These are phyloP conservation scores for Tetrapisispora phaffii DNA, from an alignment of 805 yeast species.

Conservation along the genomic window DNA sequence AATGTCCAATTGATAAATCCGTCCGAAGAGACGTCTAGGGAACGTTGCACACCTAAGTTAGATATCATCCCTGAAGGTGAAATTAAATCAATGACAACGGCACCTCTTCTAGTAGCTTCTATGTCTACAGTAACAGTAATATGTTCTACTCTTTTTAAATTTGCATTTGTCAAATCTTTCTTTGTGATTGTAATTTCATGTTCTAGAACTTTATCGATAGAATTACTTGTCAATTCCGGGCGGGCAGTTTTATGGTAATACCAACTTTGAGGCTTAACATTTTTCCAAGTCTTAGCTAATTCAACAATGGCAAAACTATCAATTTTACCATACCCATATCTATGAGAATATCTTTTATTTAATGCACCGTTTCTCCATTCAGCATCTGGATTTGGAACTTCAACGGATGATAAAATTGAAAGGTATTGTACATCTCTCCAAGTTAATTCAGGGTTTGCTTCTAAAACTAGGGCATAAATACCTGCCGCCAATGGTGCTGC, in stretches of 20 bases:
- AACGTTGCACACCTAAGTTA: constrained; percentile 60
- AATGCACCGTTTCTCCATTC: constrained; percentile 66
- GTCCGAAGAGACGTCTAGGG: constrained; percentile 40
- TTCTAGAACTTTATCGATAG: constrained; percentile 21
- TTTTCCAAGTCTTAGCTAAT: constrained; percentile 63
- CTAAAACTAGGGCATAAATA: constrained; percentile 71
- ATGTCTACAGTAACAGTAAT: constrained; percentile 72
- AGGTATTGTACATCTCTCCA: constrained; percentile 95
- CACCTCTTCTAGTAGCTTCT: constrained; percentile 57
- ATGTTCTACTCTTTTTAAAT: constrained; percentile 72
- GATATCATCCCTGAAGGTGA: constrained; percentile 75
- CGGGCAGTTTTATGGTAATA: constrained; percentile 38
- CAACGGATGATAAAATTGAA: constrained; percentile 59
- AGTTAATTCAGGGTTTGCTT: constrained; percentile 76
- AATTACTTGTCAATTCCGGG: constrained; percentile 26
- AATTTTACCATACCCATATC: constrained; percentile 84
- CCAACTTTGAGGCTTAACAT: constrained; percentile 91
- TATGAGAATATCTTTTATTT: constrained; percentile 65
- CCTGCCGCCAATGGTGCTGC: constrained; percentile 99
- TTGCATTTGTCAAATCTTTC: constrained; percentile 42
- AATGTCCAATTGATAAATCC: constrained; percentile 84
- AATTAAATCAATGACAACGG: constrained; percentile 48
- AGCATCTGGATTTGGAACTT: constrained; percentile 56
- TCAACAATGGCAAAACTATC: constrained; percentile 73
- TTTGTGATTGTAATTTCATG: constrained; percentile 38